Evolutionary conservation across 441 rosid genomes (phyloP).

Genomic region (Gossypium davidsonii): DNA sequence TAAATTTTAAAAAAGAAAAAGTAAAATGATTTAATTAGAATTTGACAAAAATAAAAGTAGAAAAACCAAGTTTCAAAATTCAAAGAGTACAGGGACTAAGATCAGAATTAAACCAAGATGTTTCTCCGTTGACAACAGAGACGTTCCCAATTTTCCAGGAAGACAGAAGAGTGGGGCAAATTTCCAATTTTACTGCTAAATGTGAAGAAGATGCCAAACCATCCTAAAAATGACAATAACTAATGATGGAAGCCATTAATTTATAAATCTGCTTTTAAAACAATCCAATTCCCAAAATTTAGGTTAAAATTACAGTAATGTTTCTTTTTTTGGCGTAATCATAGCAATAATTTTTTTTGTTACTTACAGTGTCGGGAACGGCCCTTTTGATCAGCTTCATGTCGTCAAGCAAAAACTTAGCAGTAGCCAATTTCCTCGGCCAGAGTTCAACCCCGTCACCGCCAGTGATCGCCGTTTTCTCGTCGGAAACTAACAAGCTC

Average conservation of each 20-base stretch:
- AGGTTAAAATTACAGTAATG: no score
- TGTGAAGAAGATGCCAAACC: neutral
- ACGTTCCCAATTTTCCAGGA: neutral
- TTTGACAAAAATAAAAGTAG: neutral
- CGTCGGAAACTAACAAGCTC: slow-evolving; percentile 33
- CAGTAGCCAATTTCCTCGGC: slow-evolving; percentile 53
- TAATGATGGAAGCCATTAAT: neutral
- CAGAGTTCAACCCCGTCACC: slow-evolving; percentile 57
- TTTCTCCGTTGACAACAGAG: neutral
- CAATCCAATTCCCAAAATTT: neutral
- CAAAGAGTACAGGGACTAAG: no score
- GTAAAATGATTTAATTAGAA: no score
- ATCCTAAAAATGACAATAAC: neutral
- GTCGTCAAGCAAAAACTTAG: slow-evolving; percentile 41
- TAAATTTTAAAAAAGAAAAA: no score
- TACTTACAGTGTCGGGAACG: slow-evolving; percentile 33
- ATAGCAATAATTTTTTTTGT: no score
- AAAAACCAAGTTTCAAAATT: no score
- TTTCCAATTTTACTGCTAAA: no score
- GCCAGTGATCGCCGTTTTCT: slow-evolving; percentile 40
- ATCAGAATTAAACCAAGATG: no score
- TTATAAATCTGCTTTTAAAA: neutral
- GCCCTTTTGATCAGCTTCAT: slow-evolving; percentile 47
- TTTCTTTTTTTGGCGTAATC: no score
- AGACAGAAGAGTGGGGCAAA: neutral